phyloP scores from a whole-genome alignment of 2,329 filamentous ascomycete species.

The Fusarium humuli region DNA sequence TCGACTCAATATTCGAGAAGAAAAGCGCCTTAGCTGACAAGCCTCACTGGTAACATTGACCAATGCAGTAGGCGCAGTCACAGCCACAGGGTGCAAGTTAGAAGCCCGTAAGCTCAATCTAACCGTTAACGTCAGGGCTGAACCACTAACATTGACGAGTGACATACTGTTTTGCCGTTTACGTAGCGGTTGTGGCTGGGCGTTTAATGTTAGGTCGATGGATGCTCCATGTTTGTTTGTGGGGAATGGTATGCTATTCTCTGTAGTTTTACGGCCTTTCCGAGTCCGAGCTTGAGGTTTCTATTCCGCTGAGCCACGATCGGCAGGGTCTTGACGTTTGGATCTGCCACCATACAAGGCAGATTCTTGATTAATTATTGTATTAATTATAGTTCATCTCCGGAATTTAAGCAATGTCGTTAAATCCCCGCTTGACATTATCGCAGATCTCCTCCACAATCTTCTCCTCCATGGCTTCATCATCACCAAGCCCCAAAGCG shows the following conservation, averaged over 20 bases:
- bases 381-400: neutral
- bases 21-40: conserved; percentile 42
- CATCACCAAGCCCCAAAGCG: conserved; percentile 37
- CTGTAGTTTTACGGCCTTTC: neutral
- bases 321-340: neutral
- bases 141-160: conserved; percentile 28
- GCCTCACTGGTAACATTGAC: conserved; percentile 26
- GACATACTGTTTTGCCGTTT: conserved; percentile 13
- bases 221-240: neutral
- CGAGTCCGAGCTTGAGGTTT: conserved; percentile 13
- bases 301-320: conserved; percentile 26
- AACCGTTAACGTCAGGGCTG: conserved; percentile 26
- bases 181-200: conserved; percentile 2
- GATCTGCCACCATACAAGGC: conserved; percentile 1
- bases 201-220: neutral
- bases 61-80: conserved; percentile 34
- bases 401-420: conserved; percentile 12
- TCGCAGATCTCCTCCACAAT: conserved; percentile 38
- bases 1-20: neutral
- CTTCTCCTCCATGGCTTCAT: conserved; percentile 28
- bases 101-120: conserved; percentile 31
- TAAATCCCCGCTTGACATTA: conserved; percentile 27
- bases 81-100: conserved; percentile 27
- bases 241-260: neutral
- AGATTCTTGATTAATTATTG: neutral